Evolutionary conservation across 768 basidiomycete species (phyloP).

Genomic region (Pisolithus orientalis): DNA sequence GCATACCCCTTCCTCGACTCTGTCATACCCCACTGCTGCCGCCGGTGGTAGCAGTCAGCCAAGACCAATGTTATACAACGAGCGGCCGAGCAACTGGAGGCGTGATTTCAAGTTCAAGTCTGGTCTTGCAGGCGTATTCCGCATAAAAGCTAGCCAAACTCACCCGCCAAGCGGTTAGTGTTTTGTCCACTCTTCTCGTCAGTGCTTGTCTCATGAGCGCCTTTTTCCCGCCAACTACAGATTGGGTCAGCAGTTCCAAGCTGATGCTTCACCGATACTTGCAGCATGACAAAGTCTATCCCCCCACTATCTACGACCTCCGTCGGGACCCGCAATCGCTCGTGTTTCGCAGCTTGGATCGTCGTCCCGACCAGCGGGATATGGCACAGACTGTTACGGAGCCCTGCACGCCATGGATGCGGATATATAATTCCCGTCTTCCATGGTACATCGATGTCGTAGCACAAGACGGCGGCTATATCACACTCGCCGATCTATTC

Average conservation of each 20-base stretch:
- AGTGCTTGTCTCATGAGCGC: not conserved
- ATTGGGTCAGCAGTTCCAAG: slow-evolving; percentile 19
- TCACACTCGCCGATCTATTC: slow-evolving; percentile 54
- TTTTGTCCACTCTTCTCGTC: not conserved
- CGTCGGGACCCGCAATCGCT: slow-evolving; percentile 36
- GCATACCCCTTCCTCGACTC: slow-evolving; percentile 21
- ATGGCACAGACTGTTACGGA: slow-evolving; percentile 48
- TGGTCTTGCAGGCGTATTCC: slow-evolving; percentile 24
- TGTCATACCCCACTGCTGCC: slow-evolving; percentile 13
- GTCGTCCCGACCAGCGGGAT: slow-evolving; percentile 41
- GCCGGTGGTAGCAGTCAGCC: slow-evolving; percentile 7
- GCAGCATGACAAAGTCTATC: slow-evolving; percentile 19
- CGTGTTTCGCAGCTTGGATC: slow-evolving; percentile 40
- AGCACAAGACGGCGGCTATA: slow-evolving; percentile 38
- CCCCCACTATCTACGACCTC: slow-evolving; percentile 45
- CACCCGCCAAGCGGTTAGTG: slow-evolving; percentile 16
- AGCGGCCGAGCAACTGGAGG: slow-evolving; percentile 25
- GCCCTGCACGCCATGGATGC: slow-evolving; percentile 45
- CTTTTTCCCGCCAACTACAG: slow-evolving; percentile 5
- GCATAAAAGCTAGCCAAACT: slow-evolving; percentile 11
- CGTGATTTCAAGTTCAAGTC: slow-evolving; percentile 28
- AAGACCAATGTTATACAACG: slow-evolving; percentile 9
- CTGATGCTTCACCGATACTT: slow-evolving; percentile 19
- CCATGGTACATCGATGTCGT: slow-evolving; percentile 67
- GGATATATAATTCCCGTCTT: slow-evolving; percentile 48